These are phyloP conservation scores for Eucommia ulmoides DNA, from an alignment of 257 asterid species.

Conservation along the genomic window DNA sequence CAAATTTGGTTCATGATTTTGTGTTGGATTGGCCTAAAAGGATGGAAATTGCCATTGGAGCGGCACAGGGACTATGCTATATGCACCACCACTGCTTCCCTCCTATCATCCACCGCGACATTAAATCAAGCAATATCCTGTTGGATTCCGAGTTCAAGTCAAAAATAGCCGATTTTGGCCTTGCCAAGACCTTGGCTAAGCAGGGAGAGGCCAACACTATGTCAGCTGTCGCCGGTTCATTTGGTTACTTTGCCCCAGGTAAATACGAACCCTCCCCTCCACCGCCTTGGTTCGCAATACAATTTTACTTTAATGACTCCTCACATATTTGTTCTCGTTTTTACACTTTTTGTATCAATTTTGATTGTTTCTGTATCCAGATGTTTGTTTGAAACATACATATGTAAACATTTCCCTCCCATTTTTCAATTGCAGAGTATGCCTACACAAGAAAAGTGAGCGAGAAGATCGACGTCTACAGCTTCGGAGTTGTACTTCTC, in stretches of 20 bases:
- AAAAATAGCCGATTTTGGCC: slow-evolving; percentile 56
- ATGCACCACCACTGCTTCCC: slow-evolving; percentile 63
- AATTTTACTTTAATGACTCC: too few species aligned
- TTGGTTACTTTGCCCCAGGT: slow-evolving; percentile 73
- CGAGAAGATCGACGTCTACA: slow-evolving; percentile 31
- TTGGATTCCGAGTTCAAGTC: slow-evolving; percentile 42
- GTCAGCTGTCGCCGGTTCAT: slow-evolving; percentile 51
- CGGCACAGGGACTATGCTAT: slow-evolving; percentile 55
- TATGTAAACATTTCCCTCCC: neutral
- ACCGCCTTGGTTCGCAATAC: too few species aligned
- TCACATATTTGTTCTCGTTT: too few species aligned
- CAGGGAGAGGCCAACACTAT: slow-evolving; percentile 35
- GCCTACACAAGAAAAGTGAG: slow-evolving; percentile 40
- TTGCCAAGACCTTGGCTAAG: slow-evolving; percentile 38
- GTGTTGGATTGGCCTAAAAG: slow-evolving; percentile 54
- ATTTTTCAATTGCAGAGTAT: slow-evolving; percentile 38
- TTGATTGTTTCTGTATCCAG: too few species aligned
- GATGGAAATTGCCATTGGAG: slow-evolving; percentile 48
- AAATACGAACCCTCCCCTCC: too few species aligned
- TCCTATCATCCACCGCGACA: slow-evolving; percentile 50
- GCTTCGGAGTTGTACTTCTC: slow-evolving; percentile 32
- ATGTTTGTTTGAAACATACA: too few species aligned
- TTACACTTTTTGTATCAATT: too few species aligned
- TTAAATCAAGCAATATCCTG: slow-evolving; percentile 56
- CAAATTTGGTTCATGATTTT: neutral